Base-by-base conservation (phyloP, 495 filamentous ascomycete species). In the Penicillium salamii region DNA sequence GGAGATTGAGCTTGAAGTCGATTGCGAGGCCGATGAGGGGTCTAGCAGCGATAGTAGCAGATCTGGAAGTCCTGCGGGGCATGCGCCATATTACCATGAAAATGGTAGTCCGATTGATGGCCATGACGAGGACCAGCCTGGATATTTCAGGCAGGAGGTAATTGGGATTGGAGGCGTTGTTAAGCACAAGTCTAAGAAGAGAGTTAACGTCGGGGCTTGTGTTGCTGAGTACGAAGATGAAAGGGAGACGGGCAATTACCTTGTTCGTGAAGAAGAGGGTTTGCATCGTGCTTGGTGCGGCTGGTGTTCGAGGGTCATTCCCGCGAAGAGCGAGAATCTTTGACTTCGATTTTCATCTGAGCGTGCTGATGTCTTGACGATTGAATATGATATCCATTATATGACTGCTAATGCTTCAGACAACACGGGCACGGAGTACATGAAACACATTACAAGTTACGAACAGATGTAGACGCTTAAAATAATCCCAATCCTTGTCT, bases 161-260 rank as follows among this genome's bases (percentile, higher is more conserved):
- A 88, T 93, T 58, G 91, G 90, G 3, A 81, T 96, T 26, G 90
- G 91, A 12, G 91, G 91, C 0, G 75, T 83, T 8, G 80, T 95
- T 39, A 95, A 92, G 76, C 86, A 84, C 49, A 92, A 89, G 68
- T 69, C 83, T 7, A 86, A 89, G 65, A 84, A 85, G 54, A 81
- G 85, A 58, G 81, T 91, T 12, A 73, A 77, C 49, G 81, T 96
- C 1, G 91, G 90, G 12, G 86, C 86, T 15, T 89, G 85, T 50
- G 90, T 95, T 26, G 82, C 81, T 45, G 87, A 92, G 59, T 87
- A 82, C 67, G 87, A 88, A 50, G 88, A 93, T 63, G 90, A 93
- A 72, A 75, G 80, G 40, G 81, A 81, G 21, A 75, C 63, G 47
- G 62, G 77, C 66, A 56, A 70, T 75, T 68, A 90, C 78, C 69